Conservation (phyloP, 1,284 basidiomycete genomes). For the Ustilago trichophora region DNA sequence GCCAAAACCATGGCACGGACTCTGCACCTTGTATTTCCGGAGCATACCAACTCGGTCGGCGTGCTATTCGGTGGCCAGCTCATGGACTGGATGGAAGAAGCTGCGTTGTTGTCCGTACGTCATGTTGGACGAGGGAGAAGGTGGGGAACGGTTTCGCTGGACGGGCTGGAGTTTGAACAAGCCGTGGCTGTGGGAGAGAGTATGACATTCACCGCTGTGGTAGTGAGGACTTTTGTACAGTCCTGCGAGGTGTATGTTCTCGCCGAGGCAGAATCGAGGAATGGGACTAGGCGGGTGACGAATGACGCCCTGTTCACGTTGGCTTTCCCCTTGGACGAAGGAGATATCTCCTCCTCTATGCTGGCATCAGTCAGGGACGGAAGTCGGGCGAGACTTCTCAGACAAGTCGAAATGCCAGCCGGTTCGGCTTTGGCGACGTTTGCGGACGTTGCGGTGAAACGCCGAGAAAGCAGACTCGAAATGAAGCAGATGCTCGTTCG, state of each 20-base stretch:
- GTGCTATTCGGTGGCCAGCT: slow-evolving; percentile 58
- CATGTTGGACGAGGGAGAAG: slow-evolving; percentile 27
- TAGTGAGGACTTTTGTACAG: slow-evolving; percentile 44
- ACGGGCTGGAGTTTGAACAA: slow-evolving; percentile 54
- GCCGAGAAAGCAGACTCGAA: slow-evolving; percentile 37
- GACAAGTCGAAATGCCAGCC: slow-evolving; percentile 39
- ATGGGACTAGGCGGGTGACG: slow-evolving; percentile 44
- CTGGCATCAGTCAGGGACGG: slow-evolving; percentile 3
- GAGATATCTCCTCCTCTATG: slow-evolving; percentile 8
- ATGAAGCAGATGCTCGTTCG: slow-evolving; percentile 43
- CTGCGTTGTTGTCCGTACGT: slow-evolving; percentile 44
- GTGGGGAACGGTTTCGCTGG: slow-evolving; percentile 56
- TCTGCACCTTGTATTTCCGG: slow-evolving; percentile 56
- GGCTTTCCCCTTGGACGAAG: slow-evolving; percentile 34
- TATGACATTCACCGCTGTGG: slow-evolving; percentile 49
- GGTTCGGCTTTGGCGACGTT: slow-evolving; percentile 41
- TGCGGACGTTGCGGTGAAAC: slow-evolving; percentile 32
- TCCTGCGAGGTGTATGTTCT: slow-evolving; percentile 56
- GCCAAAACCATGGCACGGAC: slow-evolving; percentile 42
- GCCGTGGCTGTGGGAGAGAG: slow-evolving; percentile 51
- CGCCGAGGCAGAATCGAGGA: slow-evolving; percentile 46
- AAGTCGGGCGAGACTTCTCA: slow-evolving; percentile 5
- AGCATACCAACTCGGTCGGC: slow-evolving; percentile 52
- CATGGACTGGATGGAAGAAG: slow-evolving; percentile 60
- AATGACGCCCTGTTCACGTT: slow-evolving; percentile 59